phyloP scores from a whole-genome alignment of 164 flowering plant species.

The grape (Vitis vinifera) region ASM3070453v1 NC_081809.1:25703501-25704000 shows the following conservation, averaged over 20 bases:
- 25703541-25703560: not conserved
- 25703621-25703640: not conserved
- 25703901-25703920: conserved; percentile 90
- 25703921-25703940: conserved; percentile 58
- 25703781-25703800: not conserved
- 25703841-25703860: conserved; percentile 66
- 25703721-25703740: not conserved
- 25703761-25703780: not conserved
- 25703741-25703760: not conserved
- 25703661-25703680: not conserved
- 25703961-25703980: too few species aligned
- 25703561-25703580: not conserved
- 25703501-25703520: not conserved
- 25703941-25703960: conserved; percentile 9
- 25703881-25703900: conserved; percentile 78
- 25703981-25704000: not conserved
- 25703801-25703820: conserved; percentile 15
- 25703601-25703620: not conserved
- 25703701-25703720: not conserved
- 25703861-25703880: conserved; percentile 89
- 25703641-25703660: not conserved
- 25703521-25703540: not conserved
- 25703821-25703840: conserved; percentile 90
- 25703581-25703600: not conserved
- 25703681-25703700: not conserved